Evolutionary conservation across 2,329 filamentous ascomycete species (phyloP), one percentile per base, ranked within the genome.

Genomic region (Xylaria sp.): DNA sequence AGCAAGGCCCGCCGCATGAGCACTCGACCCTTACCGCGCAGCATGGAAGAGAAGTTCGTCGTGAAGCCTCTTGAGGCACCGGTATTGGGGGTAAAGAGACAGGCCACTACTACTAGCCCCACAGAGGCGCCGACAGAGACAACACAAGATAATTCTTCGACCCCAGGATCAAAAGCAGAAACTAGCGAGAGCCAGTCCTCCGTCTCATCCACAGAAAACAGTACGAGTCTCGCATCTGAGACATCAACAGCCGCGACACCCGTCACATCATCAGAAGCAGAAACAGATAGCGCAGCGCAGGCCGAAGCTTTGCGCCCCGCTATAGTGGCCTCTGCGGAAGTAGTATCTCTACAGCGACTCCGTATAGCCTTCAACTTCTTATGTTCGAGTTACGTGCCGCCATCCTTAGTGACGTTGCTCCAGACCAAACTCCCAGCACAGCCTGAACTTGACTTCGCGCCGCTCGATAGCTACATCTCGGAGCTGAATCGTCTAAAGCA

Each of bases 1-100:
- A 76, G 80, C 20, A 98, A 97, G 79, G 93, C 94, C 5, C 84
- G 85, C 69, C 84, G 84, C 5, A 91, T 97, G 85, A 70, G 84
- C 85, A n/a, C 80, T 82, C 4, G 82, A 81, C 88, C 89, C 0
- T 81, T 98, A 10, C 94, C 96, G 1, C 81, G 83, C 6, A 97
- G 91, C 74, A 87, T 99, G 85, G 95, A 97, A 77, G 92, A 96
- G 56, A 90, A 88, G 49, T 97, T 97, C 74, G 89, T 99, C 9
- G 87, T 85, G 60, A 91, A 91, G 75, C 87, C 87, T 2, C 83
- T 99, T 5, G 92, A 96, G 73, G 87, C 90, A 4, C 95, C 96
- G 0, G 83, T 97, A 51, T 82, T 93, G 73, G 88, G 88, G 38
- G 84, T 94, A 48, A 90, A 86, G 75, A 85, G 88, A 54, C 10